Evolutionary conservation across 352 stramenopile species (phyloP).

Genomic region (Globisporangium okanoganense): DNA sequence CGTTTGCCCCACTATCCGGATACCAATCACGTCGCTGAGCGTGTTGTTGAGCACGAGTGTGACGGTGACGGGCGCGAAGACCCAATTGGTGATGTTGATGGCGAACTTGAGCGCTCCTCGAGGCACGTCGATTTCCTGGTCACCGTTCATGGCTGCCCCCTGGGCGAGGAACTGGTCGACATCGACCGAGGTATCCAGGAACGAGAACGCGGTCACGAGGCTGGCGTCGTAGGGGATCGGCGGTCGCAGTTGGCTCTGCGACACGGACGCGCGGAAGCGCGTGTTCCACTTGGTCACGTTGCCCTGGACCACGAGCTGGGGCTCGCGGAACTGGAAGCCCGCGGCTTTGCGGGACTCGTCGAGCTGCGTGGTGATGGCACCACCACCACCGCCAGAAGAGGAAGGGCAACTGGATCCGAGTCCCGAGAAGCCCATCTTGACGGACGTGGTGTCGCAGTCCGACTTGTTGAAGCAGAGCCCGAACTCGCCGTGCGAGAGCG

Average conservation of each 20-base stretch:
- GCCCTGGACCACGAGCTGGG: constrained; percentile 1
- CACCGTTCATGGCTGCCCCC: constrained; percentile 1
- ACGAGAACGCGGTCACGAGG: not conserved
- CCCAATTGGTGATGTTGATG: constrained; percentile 19
- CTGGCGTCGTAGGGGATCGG: constrained; percentile 15
- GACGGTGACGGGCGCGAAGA: constrained; percentile 9
- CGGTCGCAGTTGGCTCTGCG: constrained; percentile 12
- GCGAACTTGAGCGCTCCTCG: constrained; percentile 20
- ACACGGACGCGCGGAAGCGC: constrained; percentile 8
- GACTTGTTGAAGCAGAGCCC: constrained; percentile 16
- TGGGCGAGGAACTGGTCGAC: constrained; percentile 18
- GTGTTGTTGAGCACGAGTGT: constrained; percentile 19
- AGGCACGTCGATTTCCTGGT: constrained; percentile 7
- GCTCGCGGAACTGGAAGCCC: constrained; percentile 16
- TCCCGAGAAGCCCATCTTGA: constrained; percentile 21
- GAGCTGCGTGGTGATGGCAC: not conserved
- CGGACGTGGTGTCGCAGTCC: constrained; percentile 1
- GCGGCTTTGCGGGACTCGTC: constrained; percentile 8
- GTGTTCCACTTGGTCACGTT: constrained; percentile 6
- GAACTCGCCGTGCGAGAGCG: constrained; percentile 16
- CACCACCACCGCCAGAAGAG: constrained; percentile 7
- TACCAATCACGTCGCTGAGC: constrained; percentile 7
- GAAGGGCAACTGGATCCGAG: constrained; percentile 7
- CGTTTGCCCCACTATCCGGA: not conserved
- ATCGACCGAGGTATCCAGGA: constrained; percentile 9